These are phyloP conservation scores for Monosporozyma unispora DNA, from an alignment of 805 yeast species.

Conservation along the genomic window DNA sequence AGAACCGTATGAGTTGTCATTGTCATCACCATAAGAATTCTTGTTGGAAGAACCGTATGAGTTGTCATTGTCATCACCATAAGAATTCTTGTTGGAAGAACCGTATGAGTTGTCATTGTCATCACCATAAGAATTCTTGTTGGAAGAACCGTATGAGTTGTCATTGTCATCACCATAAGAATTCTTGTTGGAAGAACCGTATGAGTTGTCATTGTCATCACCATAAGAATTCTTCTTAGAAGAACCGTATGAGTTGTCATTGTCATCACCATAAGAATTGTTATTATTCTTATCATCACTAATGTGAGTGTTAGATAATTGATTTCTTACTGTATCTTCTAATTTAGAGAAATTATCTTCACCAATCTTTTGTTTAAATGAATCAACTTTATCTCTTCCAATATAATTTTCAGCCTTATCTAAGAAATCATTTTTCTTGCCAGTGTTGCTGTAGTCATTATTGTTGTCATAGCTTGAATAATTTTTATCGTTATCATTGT, in stretches of 20 bases:
- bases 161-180: constrained; percentile 16
- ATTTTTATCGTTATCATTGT: constrained; percentile 10
- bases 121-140: constrained; percentile 13
- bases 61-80: constrained; percentile 12
- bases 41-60: constrained; percentile 26
- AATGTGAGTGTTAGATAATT: constrained; percentile 22
- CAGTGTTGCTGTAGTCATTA: constrained; percentile 14
- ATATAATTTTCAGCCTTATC: constrained; percentile 23
- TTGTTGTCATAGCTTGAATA: constrained; percentile 25
- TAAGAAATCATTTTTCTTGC: constrained; percentile 22
- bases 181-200: constrained; percentile 17
- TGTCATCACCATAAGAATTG: constrained; percentile 10
- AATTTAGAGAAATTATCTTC: constrained; percentile 25
- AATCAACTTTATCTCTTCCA: constrained; percentile 26
- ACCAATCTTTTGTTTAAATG: constrained; percentile 27
- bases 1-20: constrained; percentile 13
- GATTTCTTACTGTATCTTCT: constrained; percentile 23
- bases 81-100: constrained; percentile 9
- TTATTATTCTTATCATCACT: constrained; percentile 16
- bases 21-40: constrained; percentile 23
- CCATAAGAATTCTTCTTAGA: constrained; percentile 26
- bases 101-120: constrained; percentile 12
- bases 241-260: constrained; percentile 18
- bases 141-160: constrained; percentile 20
- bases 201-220: constrained; percentile 14